phyloP scores from a whole-genome alignment of 768 basidiomycete species.

The Mycena latifolia region DNA sequence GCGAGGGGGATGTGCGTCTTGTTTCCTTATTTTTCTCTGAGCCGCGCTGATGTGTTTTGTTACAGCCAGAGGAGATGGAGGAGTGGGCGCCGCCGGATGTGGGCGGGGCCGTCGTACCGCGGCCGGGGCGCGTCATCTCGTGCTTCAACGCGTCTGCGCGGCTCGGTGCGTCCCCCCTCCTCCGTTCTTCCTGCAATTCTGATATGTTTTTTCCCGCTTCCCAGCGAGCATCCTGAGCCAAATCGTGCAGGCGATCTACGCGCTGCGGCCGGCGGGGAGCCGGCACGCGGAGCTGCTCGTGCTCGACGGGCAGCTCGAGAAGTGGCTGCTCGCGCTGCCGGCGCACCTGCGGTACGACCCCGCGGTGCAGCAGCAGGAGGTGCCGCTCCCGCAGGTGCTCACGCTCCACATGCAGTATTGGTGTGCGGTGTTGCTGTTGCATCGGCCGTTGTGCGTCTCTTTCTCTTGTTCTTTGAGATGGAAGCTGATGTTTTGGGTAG shows the following conservation, averaged over 20 bases:
- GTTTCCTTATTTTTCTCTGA: slow-evolving; percentile 4
- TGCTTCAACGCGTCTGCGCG: slow-evolving; percentile 82
- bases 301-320: slow-evolving; percentile 74
- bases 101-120: slow-evolving; percentile 44
- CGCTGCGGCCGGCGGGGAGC: slow-evolving; percentile 66
- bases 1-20: slow-evolving; percentile 67
- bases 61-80: slow-evolving; percentile 76
- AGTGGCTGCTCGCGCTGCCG: slow-evolving; percentile 81
- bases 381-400: slow-evolving; percentile 73
- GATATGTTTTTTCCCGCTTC: slow-evolving; percentile 22
- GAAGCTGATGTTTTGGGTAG: slow-evolving; percentile 42
- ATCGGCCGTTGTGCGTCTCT: slow-evolving; percentile 80
- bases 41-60: slow-evolving; percentile 15
- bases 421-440: slow-evolving; percentile 80
- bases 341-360: slow-evolving; percentile 76
- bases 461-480: slow-evolving; percentile 18
- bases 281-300: slow-evolving; percentile 69
- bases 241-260: slow-evolving; percentile 80
- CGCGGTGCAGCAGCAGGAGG: slow-evolving; percentile 34
- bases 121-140: slow-evolving; percentile 69
- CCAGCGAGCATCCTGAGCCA: slow-evolving; percentile 76
- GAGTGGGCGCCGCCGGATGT: slow-evolving; percentile 51
- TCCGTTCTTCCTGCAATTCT: slow-evolving; percentile 12
- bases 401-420: slow-evolving; percentile 90
- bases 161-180: slow-evolving; percentile 64